Conservation (phyloP, 768 basidiomycete species). For the Vararia minispora region DNA sequence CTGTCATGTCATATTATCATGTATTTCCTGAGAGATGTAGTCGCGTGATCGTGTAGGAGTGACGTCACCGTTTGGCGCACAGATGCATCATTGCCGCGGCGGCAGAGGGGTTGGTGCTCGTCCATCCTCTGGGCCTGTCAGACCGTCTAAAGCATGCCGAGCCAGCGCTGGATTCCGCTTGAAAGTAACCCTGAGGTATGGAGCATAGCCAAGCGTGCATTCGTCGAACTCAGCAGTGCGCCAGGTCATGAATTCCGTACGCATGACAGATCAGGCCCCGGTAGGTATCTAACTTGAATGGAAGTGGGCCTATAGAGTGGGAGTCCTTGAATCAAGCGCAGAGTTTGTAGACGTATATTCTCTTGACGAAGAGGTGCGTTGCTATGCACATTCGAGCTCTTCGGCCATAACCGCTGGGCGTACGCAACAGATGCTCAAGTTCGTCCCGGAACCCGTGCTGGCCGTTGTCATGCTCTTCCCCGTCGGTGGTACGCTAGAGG, state of each 20-base stretch:
- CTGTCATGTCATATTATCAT: too few relatives aligned
- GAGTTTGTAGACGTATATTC: slow-evolving; percentile 13
- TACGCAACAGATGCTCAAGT: slow-evolving; percentile 42
- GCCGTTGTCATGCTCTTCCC: slow-evolving; percentile 87
- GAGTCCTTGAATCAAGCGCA: slow-evolving; percentile 2
- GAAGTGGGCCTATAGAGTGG: slow-evolving; percentile 1
- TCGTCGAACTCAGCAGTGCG: slow-evolving; percentile 1
- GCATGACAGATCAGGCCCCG: neutral
- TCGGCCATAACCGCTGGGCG: neutral
- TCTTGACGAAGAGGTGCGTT: slow-evolving; percentile 10
- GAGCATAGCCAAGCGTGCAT: slow-evolving; percentile 20
- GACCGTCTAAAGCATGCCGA: neutral
- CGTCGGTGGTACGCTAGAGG: slow-evolving; percentile 37
- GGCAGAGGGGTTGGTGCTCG: too few relatives aligned
- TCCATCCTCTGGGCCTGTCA: too few relatives aligned
- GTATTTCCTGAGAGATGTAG: too few relatives aligned
- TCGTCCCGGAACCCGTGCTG: slow-evolving; percentile 66
- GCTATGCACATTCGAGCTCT: neutral
- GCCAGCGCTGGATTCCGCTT: slow-evolving; percentile 56
- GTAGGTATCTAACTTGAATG: slow-evolving; percentile 32
- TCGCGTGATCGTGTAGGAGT: too few relatives aligned
- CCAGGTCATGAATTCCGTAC: slow-evolving; percentile 7
- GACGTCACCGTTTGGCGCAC: too few relatives aligned
- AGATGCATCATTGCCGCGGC: too few relatives aligned
- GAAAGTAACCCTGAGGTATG: slow-evolving; percentile 61